Conservation (phyloP, 2,329 filamentous ascomycete genomes). For the Aspergillus quadricinctus region DNA sequence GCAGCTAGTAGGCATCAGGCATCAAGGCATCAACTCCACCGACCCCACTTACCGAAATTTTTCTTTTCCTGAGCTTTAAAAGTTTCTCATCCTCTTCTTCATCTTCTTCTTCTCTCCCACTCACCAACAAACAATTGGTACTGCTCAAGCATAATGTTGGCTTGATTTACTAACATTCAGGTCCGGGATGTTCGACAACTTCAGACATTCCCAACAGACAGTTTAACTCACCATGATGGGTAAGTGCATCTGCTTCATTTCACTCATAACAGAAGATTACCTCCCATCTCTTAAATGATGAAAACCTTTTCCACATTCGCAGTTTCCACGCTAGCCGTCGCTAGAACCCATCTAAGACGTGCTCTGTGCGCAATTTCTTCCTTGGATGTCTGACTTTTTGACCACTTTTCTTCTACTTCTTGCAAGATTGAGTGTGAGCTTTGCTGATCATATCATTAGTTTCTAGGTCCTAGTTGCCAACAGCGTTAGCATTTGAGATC, state of each 20-base stretch:
- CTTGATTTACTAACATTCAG: background rate
- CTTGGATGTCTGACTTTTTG: slow-evolving; percentile 13
- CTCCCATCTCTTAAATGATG: slow-evolving; percentile 1
- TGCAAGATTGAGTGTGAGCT: background rate
- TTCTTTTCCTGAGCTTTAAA: slow-evolving; percentile 1
- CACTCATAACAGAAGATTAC: background rate
- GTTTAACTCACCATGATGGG: background rate
- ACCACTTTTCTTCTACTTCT: background rate
- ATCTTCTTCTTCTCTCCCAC: background rate
- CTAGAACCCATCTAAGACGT: slow-evolving; percentile 9
- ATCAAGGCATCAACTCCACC: slow-evolving; percentile 1
- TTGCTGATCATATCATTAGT: slow-evolving; percentile 1
- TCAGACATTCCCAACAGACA: background rate
- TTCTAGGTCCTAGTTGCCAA: background rate
- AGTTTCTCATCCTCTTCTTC: background rate
- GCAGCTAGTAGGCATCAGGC: background rate
- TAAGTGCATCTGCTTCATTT: background rate
- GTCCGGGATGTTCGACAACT: background rate
- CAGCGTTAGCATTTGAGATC: too few relatives aligned
- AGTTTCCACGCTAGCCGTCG: slow-evolving; percentile 16
- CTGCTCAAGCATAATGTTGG: slow-evolving; percentile 5
- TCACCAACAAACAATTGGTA: background rate
- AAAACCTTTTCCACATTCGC: slow-evolving; percentile 14
- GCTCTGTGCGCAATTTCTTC: slow-evolving; percentile 13
- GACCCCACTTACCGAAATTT: slow-evolving; percentile 6